Evolutionary conservation across 2,329 filamentous ascomycete species (phyloP).

Genomic region (Epicoccum sorghinum): DNA sequence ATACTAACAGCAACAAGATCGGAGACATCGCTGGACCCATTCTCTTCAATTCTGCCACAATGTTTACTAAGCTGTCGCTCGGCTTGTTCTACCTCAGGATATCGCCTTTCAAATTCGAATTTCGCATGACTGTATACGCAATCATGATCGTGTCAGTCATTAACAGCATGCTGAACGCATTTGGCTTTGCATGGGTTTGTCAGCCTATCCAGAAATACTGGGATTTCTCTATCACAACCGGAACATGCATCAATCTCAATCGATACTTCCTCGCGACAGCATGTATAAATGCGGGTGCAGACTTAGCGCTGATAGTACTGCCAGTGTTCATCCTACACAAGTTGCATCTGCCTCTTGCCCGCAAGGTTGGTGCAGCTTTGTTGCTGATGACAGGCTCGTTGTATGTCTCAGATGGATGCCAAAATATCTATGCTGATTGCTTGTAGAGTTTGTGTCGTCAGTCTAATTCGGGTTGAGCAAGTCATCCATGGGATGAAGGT

Average conservation of each 20-base stretch:
- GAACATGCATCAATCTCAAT: conserved; percentile 19
- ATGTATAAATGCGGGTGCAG: conserved; percentile 23
- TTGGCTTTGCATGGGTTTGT: conserved; percentile 25
- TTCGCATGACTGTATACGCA: conserved; percentile 13
- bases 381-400: conserved; percentile 25
- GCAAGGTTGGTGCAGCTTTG: conserved; percentile 24
- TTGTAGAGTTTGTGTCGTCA: conserved; percentile 21
- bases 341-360: conserved; percentile 18
- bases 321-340: conserved; percentile 28
- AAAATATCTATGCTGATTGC: neutral
- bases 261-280: conserved; percentile 20
- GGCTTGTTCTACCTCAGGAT: conserved; percentile 23
- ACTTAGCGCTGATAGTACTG: conserved; percentile 22
- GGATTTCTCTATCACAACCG: conserved; percentile 21
- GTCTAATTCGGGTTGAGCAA: conserved; percentile 20
- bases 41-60: conserved; percentile 20
- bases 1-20: conserved; percentile 7
- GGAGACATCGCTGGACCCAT: conserved; percentile 25
- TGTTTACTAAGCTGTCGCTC: conserved; percentile 23
- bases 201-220: conserved; percentile 25
- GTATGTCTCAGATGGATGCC: conserved; percentile 7
- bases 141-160: conserved; percentile 20
- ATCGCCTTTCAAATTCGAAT: conserved; percentile 11
- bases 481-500: conserved; percentile 15
- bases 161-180: conserved; percentile 19